Base-by-base conservation (phyloP, 2,329 filamentous ascomycete genomes). In the Aspergillus transmontanensis region DNA sequence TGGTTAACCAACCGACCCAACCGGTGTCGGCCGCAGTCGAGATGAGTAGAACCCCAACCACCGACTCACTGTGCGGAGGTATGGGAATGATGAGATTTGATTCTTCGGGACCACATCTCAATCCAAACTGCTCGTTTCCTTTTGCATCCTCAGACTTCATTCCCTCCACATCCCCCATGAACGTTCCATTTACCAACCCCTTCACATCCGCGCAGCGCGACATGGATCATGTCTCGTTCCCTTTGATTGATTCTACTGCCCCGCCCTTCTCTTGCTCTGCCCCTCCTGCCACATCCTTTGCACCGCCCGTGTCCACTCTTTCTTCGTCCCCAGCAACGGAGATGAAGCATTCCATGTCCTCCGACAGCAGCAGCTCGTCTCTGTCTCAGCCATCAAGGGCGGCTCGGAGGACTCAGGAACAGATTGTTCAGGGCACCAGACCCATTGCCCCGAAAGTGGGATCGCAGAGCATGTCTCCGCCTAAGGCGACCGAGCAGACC, bases 341-440 rank as follows among this genome's bases (percentile, higher is more conserved):
- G 73, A 85, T 86, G 83, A 79, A 79, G 72, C 79, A 79, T 72
- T 82, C 82, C 66, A 69, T 79, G 71, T 86, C 84, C 63, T 73
- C 73, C 59, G 79, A 80, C 66, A 83, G 83, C 72, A 76, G 78
- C 67, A 73, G 69, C 66, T 83, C 82, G 61, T 77, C 78, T 66
- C 71, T 73, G 59, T 82, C 80, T 54, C 77, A 71, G 63, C 73
- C 74, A 69, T 83, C 82, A 34, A 79, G 82, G 58, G 80, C 78
- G 60, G 69, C 75, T 54, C 81, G 81, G 65, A 80, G 82, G 66
- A 78, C 82, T 56, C 78, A 81, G 68, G 81, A 85, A 70, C 81
- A 83, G 69, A 76, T 81, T 46, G 78, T 80, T 63, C 80, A 81
- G 66, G 80, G 78, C 50, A 73, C 80, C 63, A 80, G 84, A 60